A percentile compares a stretch with the other conserved stretches of the same genome.
These are phyloP conservation scores for Mycena chlorophos DNA, from an alignment of 768 basidiomycete species.

Conservation along the genomic window DNA sequence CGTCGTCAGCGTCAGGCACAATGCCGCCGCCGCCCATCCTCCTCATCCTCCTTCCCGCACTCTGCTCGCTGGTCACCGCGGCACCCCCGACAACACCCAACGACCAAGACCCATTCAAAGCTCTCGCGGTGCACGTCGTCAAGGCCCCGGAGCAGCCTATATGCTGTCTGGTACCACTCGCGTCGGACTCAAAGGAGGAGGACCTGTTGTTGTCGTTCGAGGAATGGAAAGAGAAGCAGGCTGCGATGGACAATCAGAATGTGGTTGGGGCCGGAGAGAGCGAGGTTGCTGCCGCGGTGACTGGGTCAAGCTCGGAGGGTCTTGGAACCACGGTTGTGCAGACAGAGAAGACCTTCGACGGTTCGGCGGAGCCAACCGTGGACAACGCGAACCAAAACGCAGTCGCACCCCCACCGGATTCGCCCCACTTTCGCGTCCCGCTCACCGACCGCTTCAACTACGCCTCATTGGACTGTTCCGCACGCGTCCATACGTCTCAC, in stretches of 20 bases:
- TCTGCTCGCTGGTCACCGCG: background rate
- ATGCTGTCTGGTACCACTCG: slow-evolving; percentile 66
- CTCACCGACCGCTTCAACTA: slow-evolving; percentile 92
- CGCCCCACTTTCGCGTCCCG: slow-evolving; percentile 71
- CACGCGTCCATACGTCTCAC: slow-evolving; percentile 85
- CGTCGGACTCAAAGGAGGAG: slow-evolving; percentile 49
- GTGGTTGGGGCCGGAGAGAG: background rate
- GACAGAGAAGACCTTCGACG: slow-evolving; percentile 1
- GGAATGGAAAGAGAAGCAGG: slow-evolving; percentile 76
- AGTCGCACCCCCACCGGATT: slow-evolving; percentile 33
- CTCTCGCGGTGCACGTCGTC: slow-evolving; percentile 48
- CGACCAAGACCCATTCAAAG: slow-evolving; percentile 65
- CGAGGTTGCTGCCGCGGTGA: background rate
- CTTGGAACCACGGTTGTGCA: background rate
- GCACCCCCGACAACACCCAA: slow-evolving; percentile 29
- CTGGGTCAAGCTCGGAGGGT: background rate
- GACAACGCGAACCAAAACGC: slow-evolving; percentile 24
- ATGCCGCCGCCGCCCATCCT: no score
- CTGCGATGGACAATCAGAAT: background rate
- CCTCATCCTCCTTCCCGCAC: background rate
- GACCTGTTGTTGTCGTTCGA: slow-evolving; percentile 78
- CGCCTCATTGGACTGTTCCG: slow-evolving; percentile 89
- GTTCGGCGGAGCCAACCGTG: slow-evolving; percentile 15
- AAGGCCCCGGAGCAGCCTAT: slow-evolving; percentile 57
- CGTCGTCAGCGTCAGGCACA: no score